Evolutionary conservation across 805 yeast species (phyloP), one percentile per base, ranked within the genome.

Genomic region (Suhomyces faveliae): DNA sequence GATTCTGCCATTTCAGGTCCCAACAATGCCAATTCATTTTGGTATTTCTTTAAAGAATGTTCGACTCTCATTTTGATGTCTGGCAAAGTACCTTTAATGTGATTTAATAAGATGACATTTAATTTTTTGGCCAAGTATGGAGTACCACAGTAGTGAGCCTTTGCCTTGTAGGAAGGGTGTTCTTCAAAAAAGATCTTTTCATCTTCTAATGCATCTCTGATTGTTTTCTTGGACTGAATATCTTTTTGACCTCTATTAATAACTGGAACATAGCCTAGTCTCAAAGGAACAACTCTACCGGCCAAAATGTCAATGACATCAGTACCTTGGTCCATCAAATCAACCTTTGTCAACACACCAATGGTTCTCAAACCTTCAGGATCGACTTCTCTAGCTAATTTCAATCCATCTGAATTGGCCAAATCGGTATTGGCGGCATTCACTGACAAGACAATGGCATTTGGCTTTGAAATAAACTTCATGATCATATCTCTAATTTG

Each of bases 141-240:
- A n/a, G 99, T 94, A 67, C 99, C 99, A 70, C 99, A 94, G 72
- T 84, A 92, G 62, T 89, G 95, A 6, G 97, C 92, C 66, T 92
- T 94, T 25, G 94, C 85, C 58, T 89, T 80, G 70, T 94, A 94
- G 19, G 96, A 83, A 6, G 96, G 84, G 68, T 94, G 99, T 56
- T 79, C 77, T 68, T 89, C 97, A 61, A 94, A 94, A 61, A 83
- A 94, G 25, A 74, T 68, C 49, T 77, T 78, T 73, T 94, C 99
- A 64, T 87, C 89, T 37, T 78, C 77, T 56, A 94, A 76, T 1
- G 99, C 98, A 35, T 83, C 85, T 64, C 91, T 80, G 59, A 94
- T 92, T 12, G 96, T 84, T 67, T 92, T 92, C 63, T 84, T 84
- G 52, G 71, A 69, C 70, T 92, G 96, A 62, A 94, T 94, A 73